A percentile compares a stretch with the other conserved stretches of the same genome.
Conservation (phyloP, 2,329 filamentous ascomycete genomes). For the Aspergillus pseudotamarii region DNA sequence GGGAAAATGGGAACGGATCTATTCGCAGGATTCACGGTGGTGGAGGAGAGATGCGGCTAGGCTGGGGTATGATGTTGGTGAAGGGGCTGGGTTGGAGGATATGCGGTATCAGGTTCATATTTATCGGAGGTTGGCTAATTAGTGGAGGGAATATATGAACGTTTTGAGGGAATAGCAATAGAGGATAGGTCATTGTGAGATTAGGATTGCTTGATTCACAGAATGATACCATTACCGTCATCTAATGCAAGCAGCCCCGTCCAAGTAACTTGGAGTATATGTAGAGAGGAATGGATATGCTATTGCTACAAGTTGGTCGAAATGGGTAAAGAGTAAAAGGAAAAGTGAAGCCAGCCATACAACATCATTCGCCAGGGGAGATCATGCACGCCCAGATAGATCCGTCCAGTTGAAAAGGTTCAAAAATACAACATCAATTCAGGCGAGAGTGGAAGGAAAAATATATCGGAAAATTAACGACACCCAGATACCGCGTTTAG, state of each 20-base stretch:
- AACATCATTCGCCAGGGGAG: constrained; percentile 31
- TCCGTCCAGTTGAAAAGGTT: constrained; percentile 20
- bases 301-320: constrained; percentile 29
- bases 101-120: constrained; percentile 94
- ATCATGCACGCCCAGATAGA: constrained; percentile 31
- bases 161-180: background rate
- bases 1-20: constrained; percentile 71
- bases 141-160: background rate
- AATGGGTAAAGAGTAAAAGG: constrained; percentile 25
- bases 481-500: constrained; percentile 32
- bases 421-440: constrained; percentile 5
- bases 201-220: constrained; percentile 1
- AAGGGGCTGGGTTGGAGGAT: constrained; percentile 85
- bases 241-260: background rate
- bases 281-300: constrained; percentile 28
- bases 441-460: constrained; percentile 1
- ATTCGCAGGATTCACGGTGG: constrained; percentile 79
- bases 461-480: constrained; percentile 28
- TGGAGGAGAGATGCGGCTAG: constrained; percentile 68
- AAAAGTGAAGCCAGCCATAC: constrained; percentile 25
- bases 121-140: constrained; percentile 56
- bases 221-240: constrained; percentile 1
- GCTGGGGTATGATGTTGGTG: constrained; percentile 79
- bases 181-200: constrained; percentile 6
- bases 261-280: constrained; percentile 4